These are phyloP conservation scores for Beauveria asiatica DNA, from an alignment of 2,329 filamentous ascomycete genomes.

Conservation along the genomic window DNA sequence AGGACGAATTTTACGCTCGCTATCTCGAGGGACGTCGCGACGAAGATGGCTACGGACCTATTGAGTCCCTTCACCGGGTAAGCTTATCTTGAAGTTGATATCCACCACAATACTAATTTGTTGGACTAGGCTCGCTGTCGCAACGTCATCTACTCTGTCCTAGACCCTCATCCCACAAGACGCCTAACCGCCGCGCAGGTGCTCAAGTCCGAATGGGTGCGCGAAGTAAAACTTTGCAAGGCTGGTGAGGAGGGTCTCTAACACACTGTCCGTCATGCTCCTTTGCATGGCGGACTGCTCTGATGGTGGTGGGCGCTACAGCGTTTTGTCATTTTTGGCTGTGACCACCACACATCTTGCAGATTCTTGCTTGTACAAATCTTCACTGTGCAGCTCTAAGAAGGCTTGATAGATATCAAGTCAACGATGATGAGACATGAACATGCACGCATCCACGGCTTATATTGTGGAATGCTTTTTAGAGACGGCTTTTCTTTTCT, in stretches of 20 bases:
- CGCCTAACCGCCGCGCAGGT: constrained; percentile 95
- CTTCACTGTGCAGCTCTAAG: constrained; percentile 4
- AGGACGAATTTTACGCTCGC: constrained; percentile 93
- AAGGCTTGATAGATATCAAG: constrained; percentile 9
- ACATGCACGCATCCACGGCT: constrained; percentile 1
- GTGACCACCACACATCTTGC: constrained; percentile 17
- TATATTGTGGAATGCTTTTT: constrained; percentile 12
- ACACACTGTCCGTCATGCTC: constrained; percentile 22
- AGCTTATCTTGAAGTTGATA: constrained; percentile 30
- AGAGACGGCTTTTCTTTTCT: constrained; percentile 10
- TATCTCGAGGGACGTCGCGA: constrained; percentile 90
- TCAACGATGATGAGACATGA: constrained; percentile 12
- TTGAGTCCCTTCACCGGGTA: constrained; percentile 91
- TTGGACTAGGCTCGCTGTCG: constrained; percentile 74
- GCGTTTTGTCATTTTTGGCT: background rate
- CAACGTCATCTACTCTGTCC: constrained; percentile 97
- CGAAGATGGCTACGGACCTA: constrained; percentile 91
- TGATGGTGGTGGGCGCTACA: constrained; percentile 13
- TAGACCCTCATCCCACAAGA: constrained; percentile 86
- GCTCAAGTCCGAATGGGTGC: constrained; percentile 96
- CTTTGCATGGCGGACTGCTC: constrained; percentile 21
- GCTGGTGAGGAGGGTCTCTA: constrained; percentile 92
- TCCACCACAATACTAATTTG: background rate
- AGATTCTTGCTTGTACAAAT: constrained; percentile 15
- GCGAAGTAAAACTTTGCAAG: constrained; percentile 94